A percentile compares a stretch with the other conserved stretches of the same genome.
Evolutionary conservation across 2,329 filamentous ascomycete genomes (phyloP).

Genomic region (Atkinsonella hypoxylon): DNA sequence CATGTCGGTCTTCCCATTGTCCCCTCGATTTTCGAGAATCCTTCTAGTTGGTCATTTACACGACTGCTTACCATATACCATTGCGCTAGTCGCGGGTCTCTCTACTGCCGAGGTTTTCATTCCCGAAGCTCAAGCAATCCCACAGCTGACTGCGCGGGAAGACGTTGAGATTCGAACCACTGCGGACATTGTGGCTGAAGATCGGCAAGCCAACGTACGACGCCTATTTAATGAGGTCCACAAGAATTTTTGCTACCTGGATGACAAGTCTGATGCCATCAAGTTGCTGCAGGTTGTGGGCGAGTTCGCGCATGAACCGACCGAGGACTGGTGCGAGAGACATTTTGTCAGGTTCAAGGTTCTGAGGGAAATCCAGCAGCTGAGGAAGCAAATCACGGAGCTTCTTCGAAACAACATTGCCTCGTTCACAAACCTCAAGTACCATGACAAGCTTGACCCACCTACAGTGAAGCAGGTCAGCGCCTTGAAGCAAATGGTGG

Average conservation of each 20-base stretch:
- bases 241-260: conserved; percentile 65
- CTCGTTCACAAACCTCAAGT: conserved; percentile 44
- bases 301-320: conserved; percentile 66
- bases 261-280: conserved; percentile 75
- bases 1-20: conserved; percentile 80
- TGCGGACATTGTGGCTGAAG: conserved; percentile 60
- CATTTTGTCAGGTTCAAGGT: conserved; percentile 84
- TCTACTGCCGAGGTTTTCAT: conserved; percentile 84
- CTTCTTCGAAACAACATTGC: conserved; percentile 68
- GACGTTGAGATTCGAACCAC: conserved; percentile 44
- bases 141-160: conserved; percentile 36
- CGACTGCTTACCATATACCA: conserved; percentile 71
- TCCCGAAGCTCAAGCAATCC: conserved; percentile 64
- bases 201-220: conserved; percentile 52
- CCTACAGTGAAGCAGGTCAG: conserved; percentile 59
- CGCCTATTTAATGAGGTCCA: conserved; percentile 58
- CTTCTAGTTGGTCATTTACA: conserved; percentile 78
- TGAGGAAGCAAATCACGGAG: conserved; percentile 71
- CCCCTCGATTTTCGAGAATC: conserved; percentile 84
- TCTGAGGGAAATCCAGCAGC: conserved; percentile 72
- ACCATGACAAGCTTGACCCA: conserved; percentile 43
- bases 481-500: conserved; percentile 80
- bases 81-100: conserved; percentile 77
- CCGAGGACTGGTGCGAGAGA: conserved; percentile 62
- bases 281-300: conserved; percentile 84